Base-by-base conservation (phyloP, 768 basidiomycete genomes). In the Leucocoprinus leucothites region DNA sequence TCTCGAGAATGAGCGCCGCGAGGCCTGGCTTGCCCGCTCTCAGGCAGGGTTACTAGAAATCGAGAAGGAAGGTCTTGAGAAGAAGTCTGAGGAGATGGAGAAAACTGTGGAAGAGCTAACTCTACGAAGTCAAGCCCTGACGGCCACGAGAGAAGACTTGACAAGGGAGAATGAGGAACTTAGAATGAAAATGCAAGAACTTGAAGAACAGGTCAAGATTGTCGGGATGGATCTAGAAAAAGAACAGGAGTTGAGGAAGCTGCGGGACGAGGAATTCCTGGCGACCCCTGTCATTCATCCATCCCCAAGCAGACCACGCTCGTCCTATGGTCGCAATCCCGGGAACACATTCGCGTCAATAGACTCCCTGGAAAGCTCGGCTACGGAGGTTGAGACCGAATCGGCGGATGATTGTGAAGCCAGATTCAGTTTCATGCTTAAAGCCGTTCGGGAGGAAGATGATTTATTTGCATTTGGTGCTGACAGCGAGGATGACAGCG, bases 1-100 rank as follows among this genome's bases (percentile, higher is more conserved):
- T 9, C 77, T 92, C 13, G 90, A 93, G 43, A 75, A 72, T n/a
- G 91, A 94, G 71, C 78, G 89, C 22, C 79, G 85, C 51, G 92
- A 94, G 54, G 86, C 86, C 1, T 92, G 89, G 86, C 80, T 93
- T 38, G 85, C 89, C n/a, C 79, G 89, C 13, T 91, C 91, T 43
- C 82, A 80, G 38, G 72, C 83, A 6, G 79, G 84, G 7, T 61
- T 89, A 53, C 59, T 89, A 42, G 84, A 90, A 65, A 75, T 82
- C 18, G 89, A 90, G 70, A 88, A 86, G 61, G 67, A 66, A n/a
- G 72, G 73, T 2, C 66, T 88, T 44, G 77, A 79, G 61, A 81
- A 78, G 65, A 72, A 72, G 40, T 60, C 84, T 24, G 70, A 73
- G 28, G 69, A 64, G 64, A 64, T 71, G 55, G 72, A 72, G 52